Evolutionary conservation across 2,329 filamentous ascomycete genomes (phyloP).

Genomic region (Ophiocordyceps camponoti-saundersi): DNA sequence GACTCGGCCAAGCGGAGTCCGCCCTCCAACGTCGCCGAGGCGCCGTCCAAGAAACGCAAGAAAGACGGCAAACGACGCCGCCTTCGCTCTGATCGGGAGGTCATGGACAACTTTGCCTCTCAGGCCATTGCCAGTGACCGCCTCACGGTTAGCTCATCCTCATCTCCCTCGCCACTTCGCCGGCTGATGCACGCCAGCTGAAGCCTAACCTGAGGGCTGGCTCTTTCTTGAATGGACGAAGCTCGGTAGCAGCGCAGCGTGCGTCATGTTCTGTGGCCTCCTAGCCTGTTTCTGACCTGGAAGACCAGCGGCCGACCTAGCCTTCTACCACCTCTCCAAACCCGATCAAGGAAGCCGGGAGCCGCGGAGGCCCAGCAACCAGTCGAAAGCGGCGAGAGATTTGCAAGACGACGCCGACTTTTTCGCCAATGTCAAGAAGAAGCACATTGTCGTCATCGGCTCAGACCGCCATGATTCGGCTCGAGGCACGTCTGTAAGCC

Average conservation of each 20-base stretch:
- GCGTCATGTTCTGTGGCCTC: conserved; percentile 1
- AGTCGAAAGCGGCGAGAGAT: conserved; percentile 13
- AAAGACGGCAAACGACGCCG: conserved; percentile 9
- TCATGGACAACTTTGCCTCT: conserved; percentile 40
- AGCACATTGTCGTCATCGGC: neutral
- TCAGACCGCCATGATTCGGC: neutral
- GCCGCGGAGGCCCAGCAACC: conserved; percentile 6
- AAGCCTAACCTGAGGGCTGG: conserved; percentile 16
- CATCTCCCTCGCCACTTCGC: neutral
- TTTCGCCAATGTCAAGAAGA: conserved; percentile 8
- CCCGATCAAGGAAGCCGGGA: neutral
- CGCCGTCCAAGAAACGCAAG: conserved; percentile 1
- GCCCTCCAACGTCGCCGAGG: neutral
- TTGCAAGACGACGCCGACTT: conserved; percentile 19
- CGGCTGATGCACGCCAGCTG: conserved; percentile 8
- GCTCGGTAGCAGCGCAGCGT: conserved; percentile 7
- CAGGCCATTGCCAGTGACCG: conserved; percentile 26
- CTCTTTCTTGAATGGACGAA: conserved; percentile 16
- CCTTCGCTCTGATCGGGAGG: conserved; percentile 21
- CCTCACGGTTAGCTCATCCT: conserved; percentile 12
- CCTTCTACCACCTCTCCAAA: conserved; percentile 29
- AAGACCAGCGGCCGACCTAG: conserved; percentile 29
- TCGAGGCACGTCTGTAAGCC: neutral
- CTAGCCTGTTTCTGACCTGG: conserved; percentile 4
- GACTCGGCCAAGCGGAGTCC: conserved; percentile 1